These are phyloP conservation scores for Maudiozyma pseudohumilis DNA, from an alignment of 805 yeast species.

Conservation along the genomic window DNA sequence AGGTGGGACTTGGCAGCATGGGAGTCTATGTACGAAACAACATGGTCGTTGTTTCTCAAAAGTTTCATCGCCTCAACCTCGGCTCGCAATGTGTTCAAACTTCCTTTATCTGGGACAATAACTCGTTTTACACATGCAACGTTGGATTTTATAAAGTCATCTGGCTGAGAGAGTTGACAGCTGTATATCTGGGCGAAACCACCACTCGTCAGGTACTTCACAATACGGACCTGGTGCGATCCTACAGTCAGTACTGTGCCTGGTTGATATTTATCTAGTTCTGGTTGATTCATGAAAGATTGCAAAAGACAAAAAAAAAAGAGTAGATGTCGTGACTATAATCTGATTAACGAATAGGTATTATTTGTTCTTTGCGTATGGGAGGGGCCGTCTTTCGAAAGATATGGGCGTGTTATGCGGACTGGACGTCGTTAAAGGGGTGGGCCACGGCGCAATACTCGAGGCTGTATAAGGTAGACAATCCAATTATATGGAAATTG, in stretches of 20 bases:
- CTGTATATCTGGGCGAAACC: slow-evolving; percentile 95
- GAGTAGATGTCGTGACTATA: too few relatives aligned
- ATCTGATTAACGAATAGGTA: too few relatives aligned
- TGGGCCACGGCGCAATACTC: too few relatives aligned
- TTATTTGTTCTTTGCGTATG: too few relatives aligned
- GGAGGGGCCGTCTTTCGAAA: too few relatives aligned
- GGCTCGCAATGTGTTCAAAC: slow-evolving; percentile 71
- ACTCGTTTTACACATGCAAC: slow-evolving; percentile 86
- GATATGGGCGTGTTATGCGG: too few relatives aligned
- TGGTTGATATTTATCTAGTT: slow-evolving; percentile 55
- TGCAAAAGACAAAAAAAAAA: too few relatives aligned
- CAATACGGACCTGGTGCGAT: slow-evolving; percentile 60
- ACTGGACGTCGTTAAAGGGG: too few relatives aligned
- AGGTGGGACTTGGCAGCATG: slow-evolving; percentile 69
- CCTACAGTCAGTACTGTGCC: slow-evolving; percentile 80
- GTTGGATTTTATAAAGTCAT: slow-evolving; percentile 37
- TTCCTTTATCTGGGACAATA: slow-evolving; percentile 85
- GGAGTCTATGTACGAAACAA: slow-evolving; percentile 88
- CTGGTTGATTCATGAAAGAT: slow-evolving; percentile 37
- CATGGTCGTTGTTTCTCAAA: slow-evolving; percentile 62
- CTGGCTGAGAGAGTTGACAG: slow-evolving; percentile 52
- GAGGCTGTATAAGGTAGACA: too few relatives aligned
- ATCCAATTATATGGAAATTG: too few relatives aligned
- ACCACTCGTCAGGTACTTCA: slow-evolving; percentile 72
- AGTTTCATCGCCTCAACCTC: slow-evolving; percentile 98